Evolutionary conservation across 2,329 filamentous ascomycete genomes (phyloP).

Genomic region (Pseudogymnoascus sp.): DNA sequence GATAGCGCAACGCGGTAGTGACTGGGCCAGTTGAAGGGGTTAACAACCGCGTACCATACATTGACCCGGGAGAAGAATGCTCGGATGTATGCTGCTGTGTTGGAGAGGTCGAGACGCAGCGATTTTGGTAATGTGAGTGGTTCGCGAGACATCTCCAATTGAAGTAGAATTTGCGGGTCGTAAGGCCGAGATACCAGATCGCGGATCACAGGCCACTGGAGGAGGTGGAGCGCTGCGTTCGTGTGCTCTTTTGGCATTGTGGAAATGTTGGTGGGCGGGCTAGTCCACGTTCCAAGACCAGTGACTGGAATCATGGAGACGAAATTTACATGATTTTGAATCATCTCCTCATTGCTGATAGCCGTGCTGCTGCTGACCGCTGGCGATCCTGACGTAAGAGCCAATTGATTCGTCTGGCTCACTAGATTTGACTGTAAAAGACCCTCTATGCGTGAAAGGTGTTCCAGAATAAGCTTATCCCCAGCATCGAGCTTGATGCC

Average conservation of each 20-base stretch:
- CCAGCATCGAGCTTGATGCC: constrained; percentile 82
- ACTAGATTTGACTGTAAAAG: constrained; percentile 65
- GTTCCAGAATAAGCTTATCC: constrained; percentile 78
- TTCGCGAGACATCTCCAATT: constrained; percentile 72
- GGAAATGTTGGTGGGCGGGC: constrained; percentile 60
- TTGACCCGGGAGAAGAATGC: constrained; percentile 78
- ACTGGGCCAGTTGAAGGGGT: constrained; percentile 70
- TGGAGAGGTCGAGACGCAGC: constrained; percentile 63
- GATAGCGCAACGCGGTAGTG: constrained; percentile 70
- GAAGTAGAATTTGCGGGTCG: constrained; percentile 73
- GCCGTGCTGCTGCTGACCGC: constrained; percentile 58
- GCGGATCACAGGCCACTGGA: constrained; percentile 75
- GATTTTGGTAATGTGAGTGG: constrained; percentile 62
- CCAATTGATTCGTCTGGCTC: constrained; percentile 43
- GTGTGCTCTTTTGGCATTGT: constrained; percentile 83
- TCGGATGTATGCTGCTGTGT: constrained; percentile 67
- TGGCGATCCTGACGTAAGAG: constrained; percentile 55
- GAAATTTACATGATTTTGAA: constrained; percentile 40
- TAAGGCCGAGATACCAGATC: constrained; percentile 71
- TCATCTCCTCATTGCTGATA: constrained; percentile 51
- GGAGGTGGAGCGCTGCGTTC: constrained; percentile 68
- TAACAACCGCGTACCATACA: constrained; percentile 79
- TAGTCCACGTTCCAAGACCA: constrained; percentile 67
- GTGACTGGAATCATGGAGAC: constrained; percentile 52
- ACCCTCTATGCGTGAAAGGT: constrained; percentile 68